Evolutionary conservation across 169 alveolate genomes (phyloP).

Genomic region (Plasmodium knowlesi): DNA sequence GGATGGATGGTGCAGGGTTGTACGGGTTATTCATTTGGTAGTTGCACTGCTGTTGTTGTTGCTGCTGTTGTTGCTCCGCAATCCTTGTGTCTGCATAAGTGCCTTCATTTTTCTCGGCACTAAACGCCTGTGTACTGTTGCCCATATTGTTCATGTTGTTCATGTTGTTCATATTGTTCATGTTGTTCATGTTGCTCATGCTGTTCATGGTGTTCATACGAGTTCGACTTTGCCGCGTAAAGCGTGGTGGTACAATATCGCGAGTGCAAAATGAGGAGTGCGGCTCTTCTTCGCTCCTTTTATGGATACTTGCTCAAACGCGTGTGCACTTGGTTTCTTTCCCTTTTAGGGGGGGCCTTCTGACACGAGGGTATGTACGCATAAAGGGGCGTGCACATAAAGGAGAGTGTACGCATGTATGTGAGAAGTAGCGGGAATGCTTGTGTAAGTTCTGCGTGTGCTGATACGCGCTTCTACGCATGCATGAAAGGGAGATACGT

Average conservation of each 20-base stretch:
- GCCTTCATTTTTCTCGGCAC: slow-evolving; percentile 23
- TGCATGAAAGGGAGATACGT: neutral
- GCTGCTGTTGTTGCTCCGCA: slow-evolving; percentile 15
- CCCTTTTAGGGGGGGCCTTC: neutral
- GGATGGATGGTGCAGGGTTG: slow-evolving; percentile 92
- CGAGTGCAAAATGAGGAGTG: neutral
- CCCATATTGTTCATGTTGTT: slow-evolving; percentile 29
- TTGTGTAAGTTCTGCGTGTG: neutral
- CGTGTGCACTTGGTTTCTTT: neutral
- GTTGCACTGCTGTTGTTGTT: slow-evolving; percentile 38
- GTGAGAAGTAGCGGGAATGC: neutral
- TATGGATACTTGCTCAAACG: neutral
- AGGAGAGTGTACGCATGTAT: neutral
- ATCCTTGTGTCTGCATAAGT: slow-evolving; percentile 46
- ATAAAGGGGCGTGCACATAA: neutral
- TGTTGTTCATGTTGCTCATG: neutral
- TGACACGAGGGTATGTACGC: neutral
- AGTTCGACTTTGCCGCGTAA: neutral
- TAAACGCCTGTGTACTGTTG: slow-evolving; percentile 39
- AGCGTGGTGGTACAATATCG: neutral
- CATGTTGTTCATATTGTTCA: slow-evolving; percentile 7
- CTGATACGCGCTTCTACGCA: neutral
- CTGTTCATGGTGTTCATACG: neutral
- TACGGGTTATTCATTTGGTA: slow-evolving; percentile 78
- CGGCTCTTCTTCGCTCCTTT: neutral